phyloP scores from a whole-genome alignment of 2,329 filamentous ascomycete species.

The Aureobasidium sp. region DNA sequence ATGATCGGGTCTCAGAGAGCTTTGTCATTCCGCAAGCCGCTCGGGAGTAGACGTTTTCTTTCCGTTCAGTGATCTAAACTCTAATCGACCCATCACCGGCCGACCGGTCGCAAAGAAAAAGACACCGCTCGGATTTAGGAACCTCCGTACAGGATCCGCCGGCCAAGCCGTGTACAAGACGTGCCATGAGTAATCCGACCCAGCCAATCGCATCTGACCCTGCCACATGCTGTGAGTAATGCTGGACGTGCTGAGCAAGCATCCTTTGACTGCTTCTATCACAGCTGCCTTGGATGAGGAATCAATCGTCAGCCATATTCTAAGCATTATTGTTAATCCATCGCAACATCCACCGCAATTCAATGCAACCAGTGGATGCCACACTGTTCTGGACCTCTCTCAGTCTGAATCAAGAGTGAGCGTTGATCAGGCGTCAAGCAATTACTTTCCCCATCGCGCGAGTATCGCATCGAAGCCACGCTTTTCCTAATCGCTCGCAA shows the following conservation, averaged over 20 bases:
- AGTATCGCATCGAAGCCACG: constrained; percentile 1
- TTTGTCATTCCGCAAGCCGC: constrained; percentile 7
- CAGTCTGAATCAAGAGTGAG: not conserved
- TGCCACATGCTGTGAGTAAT: not conserved
- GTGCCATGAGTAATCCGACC: constrained; percentile 1
- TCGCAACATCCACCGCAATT: not conserved
- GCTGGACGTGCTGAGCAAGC: constrained; percentile 8
- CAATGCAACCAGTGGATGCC: not conserved
- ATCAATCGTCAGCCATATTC: constrained; percentile 6
- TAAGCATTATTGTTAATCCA: not conserved
- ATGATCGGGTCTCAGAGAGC: not conserved
- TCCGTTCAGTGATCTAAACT: constrained; percentile 3
- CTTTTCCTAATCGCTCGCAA: not conserved
- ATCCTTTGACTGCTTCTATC: not conserved
- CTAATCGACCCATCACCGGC: not conserved
- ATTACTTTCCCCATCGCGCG: not conserved
- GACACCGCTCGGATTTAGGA: constrained; percentile 8
- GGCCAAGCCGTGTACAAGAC: not conserved
- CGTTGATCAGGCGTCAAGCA: not conserved
- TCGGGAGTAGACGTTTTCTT: constrained; percentile 6
- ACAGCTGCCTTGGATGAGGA: not conserved
- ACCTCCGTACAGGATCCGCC: not conserved
- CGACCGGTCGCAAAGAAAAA: not conserved
- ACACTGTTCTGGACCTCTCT: not conserved
- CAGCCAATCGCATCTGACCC: not conserved